phyloP scores from a whole-genome alignment of 768 basidiomycete genomes.

The Suillus fuscotomentosus region DNA sequence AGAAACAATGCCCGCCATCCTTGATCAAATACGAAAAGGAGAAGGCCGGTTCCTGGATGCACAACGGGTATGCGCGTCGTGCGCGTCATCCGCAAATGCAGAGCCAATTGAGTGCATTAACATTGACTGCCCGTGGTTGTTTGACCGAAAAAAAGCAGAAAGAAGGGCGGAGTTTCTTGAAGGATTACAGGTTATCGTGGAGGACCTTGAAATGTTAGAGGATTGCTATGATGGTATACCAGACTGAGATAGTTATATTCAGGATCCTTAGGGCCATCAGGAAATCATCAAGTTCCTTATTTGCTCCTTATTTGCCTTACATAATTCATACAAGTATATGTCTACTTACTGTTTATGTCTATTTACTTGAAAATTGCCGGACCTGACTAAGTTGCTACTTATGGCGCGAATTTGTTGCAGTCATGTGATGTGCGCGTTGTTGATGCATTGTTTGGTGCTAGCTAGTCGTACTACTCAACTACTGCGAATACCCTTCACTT shows the following conservation, averaged over 20 bases:
- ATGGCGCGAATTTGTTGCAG: not conserved
- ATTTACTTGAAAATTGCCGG: too few relatives aligned
- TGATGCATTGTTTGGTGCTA: slow-evolving; percentile 16
- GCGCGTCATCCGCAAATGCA: slow-evolving; percentile 50
- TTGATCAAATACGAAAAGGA: slow-evolving; percentile 50
- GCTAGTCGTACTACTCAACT: not conserved
- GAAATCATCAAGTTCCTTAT: too few relatives aligned
- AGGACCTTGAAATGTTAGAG: slow-evolving; percentile 19
- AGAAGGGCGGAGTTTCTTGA: slow-evolving; percentile 32
- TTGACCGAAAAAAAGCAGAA: slow-evolving; percentile 62
- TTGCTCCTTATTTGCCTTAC: too few relatives aligned
- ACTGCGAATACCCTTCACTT: slow-evolving; percentile 3
- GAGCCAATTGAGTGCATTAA: slow-evolving; percentile 78
- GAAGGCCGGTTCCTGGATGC: slow-evolving; percentile 55
- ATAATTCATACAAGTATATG: too few relatives aligned
- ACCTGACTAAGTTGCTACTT: too few relatives aligned
- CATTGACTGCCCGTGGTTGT: slow-evolving; percentile 85
- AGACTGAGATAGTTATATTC: not conserved
- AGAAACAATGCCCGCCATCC: slow-evolving; percentile 55
- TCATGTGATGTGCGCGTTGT: slow-evolving; percentile 33
- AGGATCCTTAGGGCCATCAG: too few relatives aligned
- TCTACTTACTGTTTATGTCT: too few relatives aligned
- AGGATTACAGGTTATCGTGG: slow-evolving; percentile 29
- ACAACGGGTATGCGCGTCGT: slow-evolving; percentile 73
- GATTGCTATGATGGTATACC: not conserved